Base-by-base conservation (phyloP, 345 rosid genomes). In the Rhizophora mangle region DNA sequence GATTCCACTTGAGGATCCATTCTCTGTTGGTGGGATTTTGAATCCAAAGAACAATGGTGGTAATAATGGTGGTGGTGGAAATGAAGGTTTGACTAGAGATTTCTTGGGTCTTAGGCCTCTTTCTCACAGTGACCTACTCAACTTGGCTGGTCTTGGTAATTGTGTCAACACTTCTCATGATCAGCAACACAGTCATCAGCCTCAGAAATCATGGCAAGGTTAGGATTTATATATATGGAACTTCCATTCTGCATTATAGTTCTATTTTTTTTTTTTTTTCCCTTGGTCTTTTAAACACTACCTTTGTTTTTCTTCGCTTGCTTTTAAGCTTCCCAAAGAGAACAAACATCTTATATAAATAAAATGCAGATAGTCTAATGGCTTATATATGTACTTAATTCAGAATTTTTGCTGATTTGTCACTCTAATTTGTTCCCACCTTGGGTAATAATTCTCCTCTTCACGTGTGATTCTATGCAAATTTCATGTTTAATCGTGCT, bases 31-130 rank as follows among this genome's bases (percentile, higher is more conserved):
- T 8, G 85, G 82, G 69, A 73, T 83, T 76, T 79, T 85, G 74
- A 75, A 78, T 54, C 69, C 85, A 61, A 83, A 73, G 64, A 78
- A 62, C 26, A 59, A 64, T 39, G 32, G 53, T n/a, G 60, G 30
- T 70, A 46, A 56, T 36, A 70, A 65, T 0, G 75, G 74, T 0
- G 43, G 57, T 21, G 71, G 82, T 43, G 79, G 68, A 21, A 73
- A 82, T 53, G 92, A 84, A 72, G 92, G 76, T 27, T 63, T 89
- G 81, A 94, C 97, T 0, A 88, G 97, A 81, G 97, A 94, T 78
- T 94, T 94, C 87, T 82, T 91, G 79, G 96, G 95, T 43, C 65
- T 91, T 32, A 80, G 90, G 74, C 82, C 93, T 8, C 78, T 89
- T 30, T 86, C 94, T 55, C 93, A 85, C 22, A 84, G 79, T 69